A percentile compares a stretch with the other conserved stretches of the same genome.
These are phyloP conservation scores for Saccharum hybrid DNA, from an alignment of 202 grass and related monocot genomes.

Conservation along the genomic window DNA sequence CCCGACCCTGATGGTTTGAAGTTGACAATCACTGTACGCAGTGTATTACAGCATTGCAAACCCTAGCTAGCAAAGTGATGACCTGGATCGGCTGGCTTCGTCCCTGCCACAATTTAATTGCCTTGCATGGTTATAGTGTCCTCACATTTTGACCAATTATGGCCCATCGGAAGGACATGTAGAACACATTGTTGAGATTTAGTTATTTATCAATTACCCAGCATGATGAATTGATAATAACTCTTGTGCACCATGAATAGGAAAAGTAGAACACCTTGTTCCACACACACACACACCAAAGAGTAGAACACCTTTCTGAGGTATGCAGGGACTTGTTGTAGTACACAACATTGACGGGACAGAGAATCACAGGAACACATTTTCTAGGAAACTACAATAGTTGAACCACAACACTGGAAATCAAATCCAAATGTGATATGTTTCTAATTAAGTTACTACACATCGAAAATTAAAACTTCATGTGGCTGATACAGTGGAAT, in stretches of 20 bases:
- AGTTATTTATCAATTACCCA: background rate
- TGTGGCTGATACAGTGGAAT: background rate
- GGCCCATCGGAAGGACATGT: background rate
- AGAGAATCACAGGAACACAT: background rate
- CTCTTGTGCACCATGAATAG: background rate
- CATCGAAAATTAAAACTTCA: background rate
- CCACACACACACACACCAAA: background rate
- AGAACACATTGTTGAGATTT: background rate
- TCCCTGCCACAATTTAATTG: background rate
- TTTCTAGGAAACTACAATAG: background rate
- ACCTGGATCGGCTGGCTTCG: background rate
- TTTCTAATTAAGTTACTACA: background rate
- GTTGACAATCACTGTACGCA: background rate
- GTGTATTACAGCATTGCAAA: background rate
- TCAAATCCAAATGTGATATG: background rate
- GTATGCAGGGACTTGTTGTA: background rate
- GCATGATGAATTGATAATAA: background rate
- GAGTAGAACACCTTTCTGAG: background rate
- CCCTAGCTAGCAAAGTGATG: background rate
- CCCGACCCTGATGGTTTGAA: too few species aligned
- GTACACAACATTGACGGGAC: background rate
- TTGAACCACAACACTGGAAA: background rate
- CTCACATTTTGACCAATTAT: background rate
- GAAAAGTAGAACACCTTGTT: background rate
- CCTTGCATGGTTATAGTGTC: background rate